Evolutionary conservation across 495 filamentous ascomycete species (phyloP).

Genomic region (Amniculicola lignicola): DNA sequence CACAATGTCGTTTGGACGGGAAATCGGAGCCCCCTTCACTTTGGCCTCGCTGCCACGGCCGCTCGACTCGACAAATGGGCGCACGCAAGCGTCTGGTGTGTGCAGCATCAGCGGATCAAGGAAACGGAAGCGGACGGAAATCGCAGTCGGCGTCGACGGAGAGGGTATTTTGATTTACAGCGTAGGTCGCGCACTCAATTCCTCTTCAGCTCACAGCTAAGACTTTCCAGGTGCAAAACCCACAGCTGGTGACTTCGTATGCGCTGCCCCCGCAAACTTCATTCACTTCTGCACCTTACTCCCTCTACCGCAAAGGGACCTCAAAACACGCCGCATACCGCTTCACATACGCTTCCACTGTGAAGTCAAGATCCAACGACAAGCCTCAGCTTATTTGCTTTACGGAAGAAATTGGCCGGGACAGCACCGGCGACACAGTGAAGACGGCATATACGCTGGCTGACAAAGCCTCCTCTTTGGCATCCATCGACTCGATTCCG

Average conservation of each 20-base stretch:
- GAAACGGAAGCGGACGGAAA: conserved; percentile 83
- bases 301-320: conserved; percentile 59
- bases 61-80: conserved; percentile 32
- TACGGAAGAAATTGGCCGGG: conserved; percentile 24
- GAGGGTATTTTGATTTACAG: conserved; percentile 91
- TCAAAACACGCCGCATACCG: conserved; percentile 54
- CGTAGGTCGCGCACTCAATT: conserved; percentile 50
- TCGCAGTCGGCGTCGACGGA: conserved; percentile 83
- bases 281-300: conserved; percentile 75
- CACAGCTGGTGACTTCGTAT: conserved; percentile 80
- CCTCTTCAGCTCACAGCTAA: neutral
- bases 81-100: conserved; percentile 46
- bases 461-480: neutral
- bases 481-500: conserved; percentile 28
- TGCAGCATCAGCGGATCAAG: conserved; percentile 65
- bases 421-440: conserved; percentile 5
- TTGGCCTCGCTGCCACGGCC: conserved; percentile 39
- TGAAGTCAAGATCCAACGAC: conserved; percentile 14
- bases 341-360: conserved; percentile 65
- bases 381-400: conserved; percentile 42
- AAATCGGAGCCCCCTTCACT: conserved; percentile 39
- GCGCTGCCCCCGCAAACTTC: conserved; percentile 75
- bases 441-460: conserved; percentile 15
- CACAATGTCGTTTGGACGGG: conserved; percentile 28
- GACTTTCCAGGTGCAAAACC: conserved; percentile 62